Conservation (phyloP, 139 green algal genomes). For the Astrephomene gubernaculifera region DNA sequence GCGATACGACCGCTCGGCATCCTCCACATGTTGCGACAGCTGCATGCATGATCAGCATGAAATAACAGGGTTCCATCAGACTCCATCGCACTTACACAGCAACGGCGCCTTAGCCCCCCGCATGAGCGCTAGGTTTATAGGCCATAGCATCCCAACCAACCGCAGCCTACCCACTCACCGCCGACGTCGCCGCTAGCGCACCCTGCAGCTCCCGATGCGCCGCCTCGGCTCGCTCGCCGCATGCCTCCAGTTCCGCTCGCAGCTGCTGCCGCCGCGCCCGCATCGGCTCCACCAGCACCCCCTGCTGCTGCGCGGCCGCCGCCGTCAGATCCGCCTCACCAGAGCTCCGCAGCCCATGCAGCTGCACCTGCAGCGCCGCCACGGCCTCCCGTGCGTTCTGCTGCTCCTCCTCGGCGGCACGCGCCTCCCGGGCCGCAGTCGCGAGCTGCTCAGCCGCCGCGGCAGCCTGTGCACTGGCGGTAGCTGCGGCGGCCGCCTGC, state of each 20-base stretch:
- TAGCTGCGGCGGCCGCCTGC: background rate
- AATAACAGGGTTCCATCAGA: too few relatives aligned
- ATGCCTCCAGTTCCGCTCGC: background rate
- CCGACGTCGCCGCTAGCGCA: background rate
- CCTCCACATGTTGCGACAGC: constrained; percentile 20
- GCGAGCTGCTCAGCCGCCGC: background rate
- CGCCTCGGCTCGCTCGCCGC: background rate
- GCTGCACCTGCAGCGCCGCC: background rate
- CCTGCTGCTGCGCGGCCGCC: background rate
- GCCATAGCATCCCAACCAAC: too few relatives aligned
- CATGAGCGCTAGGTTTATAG: too few relatives aligned
- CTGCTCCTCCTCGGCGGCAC: background rate
- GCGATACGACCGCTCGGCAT: constrained; percentile 17
- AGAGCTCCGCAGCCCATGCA: background rate
- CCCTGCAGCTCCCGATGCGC: constrained; percentile 11
- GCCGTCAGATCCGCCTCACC: background rate
- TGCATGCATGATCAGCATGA: background rate
- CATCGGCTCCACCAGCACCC: constrained; percentile 32
- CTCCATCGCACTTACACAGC: too few relatives aligned
- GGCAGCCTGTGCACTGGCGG: background rate
- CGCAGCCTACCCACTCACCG: background rate
- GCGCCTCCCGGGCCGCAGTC: background rate
- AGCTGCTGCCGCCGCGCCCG: background rate
- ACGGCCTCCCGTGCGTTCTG: background rate
- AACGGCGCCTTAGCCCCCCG: too few relatives aligned